A percentile compares a stretch with the other conserved stretches of the same genome.
Conservation (phyloP, 768 basidiomycete genomes). For the Clitopilus hobsonii region DNA sequence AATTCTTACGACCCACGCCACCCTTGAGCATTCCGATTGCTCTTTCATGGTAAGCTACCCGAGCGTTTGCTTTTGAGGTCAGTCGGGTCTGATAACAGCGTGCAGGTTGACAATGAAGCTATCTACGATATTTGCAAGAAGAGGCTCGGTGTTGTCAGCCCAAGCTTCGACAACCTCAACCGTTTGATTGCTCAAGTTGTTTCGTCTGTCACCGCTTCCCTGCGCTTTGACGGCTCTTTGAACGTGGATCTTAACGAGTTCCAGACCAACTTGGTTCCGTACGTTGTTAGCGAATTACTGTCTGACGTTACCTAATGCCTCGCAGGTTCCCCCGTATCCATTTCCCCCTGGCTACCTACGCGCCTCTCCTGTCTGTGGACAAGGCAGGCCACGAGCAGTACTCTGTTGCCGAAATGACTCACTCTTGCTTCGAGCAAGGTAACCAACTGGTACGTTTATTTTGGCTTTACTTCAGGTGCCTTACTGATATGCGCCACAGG, state of each 20-base stretch:
- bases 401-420: conserved; percentile 97
- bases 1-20: conserved; percentile 96
- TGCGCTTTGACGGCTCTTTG: conserved; percentile 95
- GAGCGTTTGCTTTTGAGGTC: conserved; percentile 3
- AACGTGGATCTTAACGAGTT: conserved; percentile 98
- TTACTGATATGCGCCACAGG: conserved; percentile 17
- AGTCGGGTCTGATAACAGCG: not conserved
- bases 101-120: conserved; percentile 94
- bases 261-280: conserved; percentile 98
- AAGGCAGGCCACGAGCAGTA: conserved; percentile 97
- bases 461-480: too few species aligned
- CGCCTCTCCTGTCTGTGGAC: conserved; percentile 91
- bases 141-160: conserved; percentile 78
- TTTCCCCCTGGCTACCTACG: conserved; percentile 95
- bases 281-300: conserved; percentile 27
- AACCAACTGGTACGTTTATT: conserved; percentile 76
- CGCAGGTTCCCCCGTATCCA: conserved; percentile 93
- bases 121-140: conserved; percentile 99
- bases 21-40: conserved; percentile 99
- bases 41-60: conserved; percentile 86
- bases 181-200: conserved; percentile 97
- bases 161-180: conserved; percentile 93
- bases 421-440: conserved; percentile 93
- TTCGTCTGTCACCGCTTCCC: conserved; percentile 94
- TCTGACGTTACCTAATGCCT: conserved; percentile 6